Evolutionary conservation across 2,329 filamentous ascomycete species (phyloP).

Genomic region (Lachnellula arida): DNA sequence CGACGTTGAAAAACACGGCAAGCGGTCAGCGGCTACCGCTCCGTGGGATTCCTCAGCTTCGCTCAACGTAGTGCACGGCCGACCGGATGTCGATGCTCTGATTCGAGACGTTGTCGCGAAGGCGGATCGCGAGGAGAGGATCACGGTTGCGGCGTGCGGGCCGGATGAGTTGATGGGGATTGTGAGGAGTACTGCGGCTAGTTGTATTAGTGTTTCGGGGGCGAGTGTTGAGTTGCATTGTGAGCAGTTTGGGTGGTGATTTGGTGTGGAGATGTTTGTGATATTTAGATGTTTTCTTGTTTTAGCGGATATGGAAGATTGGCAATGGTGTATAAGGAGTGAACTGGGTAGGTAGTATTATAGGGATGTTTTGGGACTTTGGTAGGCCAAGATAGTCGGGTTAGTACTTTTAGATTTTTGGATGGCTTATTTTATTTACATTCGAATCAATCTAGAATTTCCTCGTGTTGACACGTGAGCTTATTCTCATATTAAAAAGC

Average conservation of each 20-base stretch:
- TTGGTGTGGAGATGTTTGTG: background rate
- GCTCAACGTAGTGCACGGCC: slow-evolving; percentile 28
- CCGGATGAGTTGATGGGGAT: slow-evolving; percentile 41
- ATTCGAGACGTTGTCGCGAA: slow-evolving; percentile 37
- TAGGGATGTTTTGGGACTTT: no score
- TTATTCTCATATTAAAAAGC: no score
- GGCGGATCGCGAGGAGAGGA: slow-evolving; percentile 33
- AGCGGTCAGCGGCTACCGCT: background rate
- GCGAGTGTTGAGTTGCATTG: slow-evolving; percentile 48
- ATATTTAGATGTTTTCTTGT: background rate
- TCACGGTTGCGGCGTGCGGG: slow-evolving; percentile 46
- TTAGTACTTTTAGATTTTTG: no score
- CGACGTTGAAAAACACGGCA: slow-evolving; percentile 4
- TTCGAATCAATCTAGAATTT: no score
- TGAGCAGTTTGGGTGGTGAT: slow-evolving; percentile 34
- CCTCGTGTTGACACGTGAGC: no score
- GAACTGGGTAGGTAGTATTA: background rate
- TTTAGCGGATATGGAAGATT: background rate
- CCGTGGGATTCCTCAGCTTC: slow-evolving; percentile 9
- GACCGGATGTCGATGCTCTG: slow-evolving; percentile 38
- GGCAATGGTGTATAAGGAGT: background rate
- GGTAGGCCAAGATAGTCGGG: no score
- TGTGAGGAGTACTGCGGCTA: slow-evolving; percentile 42
- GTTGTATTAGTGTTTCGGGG: slow-evolving; percentile 39
- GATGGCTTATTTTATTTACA: no score